These are phyloP conservation scores for Boletus bicolor DNA, from an alignment of 768 basidiomycete species.

Conservation along the genomic window DNA sequence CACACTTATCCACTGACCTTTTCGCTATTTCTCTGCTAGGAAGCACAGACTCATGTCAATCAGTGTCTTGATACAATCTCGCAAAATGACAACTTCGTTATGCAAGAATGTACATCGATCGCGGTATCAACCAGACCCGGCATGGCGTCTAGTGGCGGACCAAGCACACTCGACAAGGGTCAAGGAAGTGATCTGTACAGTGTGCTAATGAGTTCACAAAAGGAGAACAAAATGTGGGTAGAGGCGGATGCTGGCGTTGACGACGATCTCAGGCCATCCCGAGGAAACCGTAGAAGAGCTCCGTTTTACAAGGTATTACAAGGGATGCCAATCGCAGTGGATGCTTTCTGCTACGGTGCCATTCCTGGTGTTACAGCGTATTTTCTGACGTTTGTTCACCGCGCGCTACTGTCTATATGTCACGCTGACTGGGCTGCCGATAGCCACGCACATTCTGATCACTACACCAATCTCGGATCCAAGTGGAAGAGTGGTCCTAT, in stretches of 20 bases:
- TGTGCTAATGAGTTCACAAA: constrained; percentile 84
- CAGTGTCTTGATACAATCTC: constrained; percentile 45
- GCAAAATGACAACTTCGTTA: background rate
- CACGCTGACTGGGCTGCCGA: constrained; percentile 9
- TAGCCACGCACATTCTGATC: constrained; percentile 96
- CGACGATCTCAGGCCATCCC: constrained; percentile 42
- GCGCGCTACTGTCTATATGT: background rate
- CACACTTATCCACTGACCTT: background rate
- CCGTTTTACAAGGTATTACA: constrained; percentile 96
- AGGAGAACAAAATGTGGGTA: constrained; percentile 82
- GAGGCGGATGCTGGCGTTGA: constrained; percentile 61
- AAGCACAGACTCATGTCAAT: constrained; percentile 54
- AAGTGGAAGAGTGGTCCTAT: constrained; percentile 91
- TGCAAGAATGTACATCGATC: background rate
- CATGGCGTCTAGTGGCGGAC: background rate
- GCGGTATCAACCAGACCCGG: background rate
- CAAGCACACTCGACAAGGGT: background rate
- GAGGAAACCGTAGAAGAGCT: constrained; percentile 63
- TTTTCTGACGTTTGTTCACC: constrained; percentile 68
- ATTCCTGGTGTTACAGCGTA: constrained; percentile 90
- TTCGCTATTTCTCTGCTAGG: constrained; percentile 33
- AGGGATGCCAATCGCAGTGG: constrained; percentile 98
- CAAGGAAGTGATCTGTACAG: constrained; percentile 54
- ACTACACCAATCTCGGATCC: constrained; percentile 88
- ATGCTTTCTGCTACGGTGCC: constrained; percentile 91